Percentiles rank a stretch among this genome's conserved stretches.
Evolutionary conservation across 208 protist genomes (phyloP).

Genomic region (Trypanosoma avium): DNA sequence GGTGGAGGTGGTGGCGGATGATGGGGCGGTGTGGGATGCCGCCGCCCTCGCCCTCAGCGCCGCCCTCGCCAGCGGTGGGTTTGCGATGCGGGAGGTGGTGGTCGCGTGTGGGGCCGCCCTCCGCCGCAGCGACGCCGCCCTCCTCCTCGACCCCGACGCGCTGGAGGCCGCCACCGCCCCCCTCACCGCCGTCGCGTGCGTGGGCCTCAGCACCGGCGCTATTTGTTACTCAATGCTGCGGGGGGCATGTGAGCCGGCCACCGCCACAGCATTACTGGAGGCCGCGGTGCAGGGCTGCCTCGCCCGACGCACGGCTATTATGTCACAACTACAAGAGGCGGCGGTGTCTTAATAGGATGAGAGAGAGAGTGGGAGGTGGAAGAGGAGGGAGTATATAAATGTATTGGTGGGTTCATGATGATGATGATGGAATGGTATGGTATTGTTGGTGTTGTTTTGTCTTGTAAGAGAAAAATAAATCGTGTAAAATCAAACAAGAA

Average conservation of each 20-base stretch:
- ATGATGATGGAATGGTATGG: no score
- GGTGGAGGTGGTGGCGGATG: constrained; percentile 72
- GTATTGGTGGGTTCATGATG: no score
- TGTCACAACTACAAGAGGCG: constrained; percentile 43
- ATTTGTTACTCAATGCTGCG: constrained; percentile 60
- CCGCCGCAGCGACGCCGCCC: constrained; percentile 42
- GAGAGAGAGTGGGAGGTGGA: no score
- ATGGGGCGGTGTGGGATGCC: constrained; percentile 74
- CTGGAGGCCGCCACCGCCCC: constrained; percentile 43
- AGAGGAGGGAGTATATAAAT: no score
- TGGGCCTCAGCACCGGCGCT: constrained; percentile 42
- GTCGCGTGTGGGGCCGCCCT: constrained; percentile 70
- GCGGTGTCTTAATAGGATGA: not conserved
- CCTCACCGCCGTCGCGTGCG: constrained; percentile 57
- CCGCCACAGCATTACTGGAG: constrained; percentile 49
- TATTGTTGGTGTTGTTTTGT: not conserved
- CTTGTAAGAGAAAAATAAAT: not conserved
- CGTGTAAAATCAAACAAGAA: not conserved
- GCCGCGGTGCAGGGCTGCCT: constrained; percentile 46
- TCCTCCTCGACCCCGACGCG: constrained; percentile 53
- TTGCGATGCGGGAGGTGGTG: constrained; percentile 73
- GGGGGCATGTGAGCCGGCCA: constrained; percentile 61
- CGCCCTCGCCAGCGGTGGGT: constrained; percentile 56
- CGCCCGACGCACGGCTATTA: constrained; percentile 40
- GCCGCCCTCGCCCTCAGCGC: constrained; percentile 59